Percentiles rank a stretch among this genome's conserved stretches.
phyloP scores from a whole-genome alignment of 345 rosid genomes.

The Acer saccharum region DNA sequence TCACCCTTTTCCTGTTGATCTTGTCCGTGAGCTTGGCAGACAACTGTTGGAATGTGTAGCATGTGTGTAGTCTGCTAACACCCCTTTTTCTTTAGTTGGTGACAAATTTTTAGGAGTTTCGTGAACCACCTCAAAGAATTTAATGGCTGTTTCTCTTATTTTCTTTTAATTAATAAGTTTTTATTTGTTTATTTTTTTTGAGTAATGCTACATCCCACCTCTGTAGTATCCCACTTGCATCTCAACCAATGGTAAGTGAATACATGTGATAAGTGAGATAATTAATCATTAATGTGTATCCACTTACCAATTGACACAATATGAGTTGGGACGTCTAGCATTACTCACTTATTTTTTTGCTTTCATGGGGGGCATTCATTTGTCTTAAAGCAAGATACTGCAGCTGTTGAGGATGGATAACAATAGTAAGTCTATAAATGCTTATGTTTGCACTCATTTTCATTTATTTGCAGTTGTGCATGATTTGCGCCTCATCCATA shows the following conservation, averaged over 20 bases:
- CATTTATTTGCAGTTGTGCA: constrained; percentile 57
- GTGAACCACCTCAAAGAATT: constrained; percentile 5
- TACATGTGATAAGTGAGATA: too few relatives aligned
- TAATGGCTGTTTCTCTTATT: constrained; percentile 2
- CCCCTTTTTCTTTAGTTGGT: constrained; percentile 17
- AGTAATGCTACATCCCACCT: too few relatives aligned
- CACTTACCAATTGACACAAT: too few relatives aligned
- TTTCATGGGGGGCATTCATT: not conserved
- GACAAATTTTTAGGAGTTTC: constrained; percentile 21
- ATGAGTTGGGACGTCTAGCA: too few relatives aligned
- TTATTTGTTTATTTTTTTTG: not conserved
- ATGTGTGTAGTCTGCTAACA: constrained; percentile 49
- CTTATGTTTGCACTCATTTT: constrained; percentile 13
- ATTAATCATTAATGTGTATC: too few relatives aligned
- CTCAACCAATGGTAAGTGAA: too few relatives aligned
- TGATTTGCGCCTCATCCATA: constrained; percentile 63
- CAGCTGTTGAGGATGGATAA: constrained; percentile 4
- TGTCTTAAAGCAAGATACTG: not conserved
- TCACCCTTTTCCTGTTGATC: constrained; percentile 71
- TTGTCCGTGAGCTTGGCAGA: constrained; percentile 74
- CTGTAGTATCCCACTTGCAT: too few relatives aligned
- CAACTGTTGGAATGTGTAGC: constrained; percentile 83
- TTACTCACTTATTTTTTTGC: not conserved
- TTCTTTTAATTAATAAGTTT: constrained; percentile 1
- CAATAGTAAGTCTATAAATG: not conserved